Conservation (phyloP, 208 protist genomes). For the Trypanosoma brucei region DNA sequence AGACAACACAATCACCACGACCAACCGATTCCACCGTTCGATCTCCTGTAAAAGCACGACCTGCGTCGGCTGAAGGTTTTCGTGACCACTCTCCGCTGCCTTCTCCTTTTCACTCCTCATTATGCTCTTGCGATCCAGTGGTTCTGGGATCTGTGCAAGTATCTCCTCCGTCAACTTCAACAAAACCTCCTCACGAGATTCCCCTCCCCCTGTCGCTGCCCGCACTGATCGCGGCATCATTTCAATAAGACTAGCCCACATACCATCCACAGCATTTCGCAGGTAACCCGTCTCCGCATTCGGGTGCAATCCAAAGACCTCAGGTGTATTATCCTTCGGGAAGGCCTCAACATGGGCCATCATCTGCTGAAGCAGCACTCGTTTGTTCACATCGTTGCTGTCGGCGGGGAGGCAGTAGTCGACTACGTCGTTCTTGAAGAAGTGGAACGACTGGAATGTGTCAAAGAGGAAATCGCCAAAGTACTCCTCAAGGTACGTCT, state of each 20-base stretch:
- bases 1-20: conserved; percentile 85
- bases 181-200: conserved; percentile 87
- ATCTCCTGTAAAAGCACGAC: conserved; percentile 99
- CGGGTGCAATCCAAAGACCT: conserved; percentile 98
- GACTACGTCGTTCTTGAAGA: conserved; percentile 88
- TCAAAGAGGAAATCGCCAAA: conserved; percentile 99
- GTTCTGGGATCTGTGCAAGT: conserved; percentile 86
- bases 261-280: conserved; percentile 87
- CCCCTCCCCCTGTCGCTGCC: conserved; percentile 35
- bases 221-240: conserved; percentile 92
- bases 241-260: conserved; percentile 95
- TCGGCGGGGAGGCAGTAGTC: conserved; percentile 91
- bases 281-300: conserved; percentile 99
- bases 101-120: conserved; percentile 67
- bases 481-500: conserved; percentile 99
- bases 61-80: conserved; percentile 87
- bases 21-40: conserved; percentile 96
- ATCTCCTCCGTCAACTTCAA: conserved; percentile 87
- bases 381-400: conserved; percentile 59
- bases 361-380: conserved; percentile 84
- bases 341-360: conserved; percentile 89
- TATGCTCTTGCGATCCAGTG: conserved; percentile 88
- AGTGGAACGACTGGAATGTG: conserved; percentile 98
- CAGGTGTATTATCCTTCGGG: conserved; percentile 92
- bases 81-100: conserved; percentile 54